phyloP scores from a whole-genome alignment of 1,284 basidiomycete genomes.

The Pyrrhoderma lamaoense region DNA sequence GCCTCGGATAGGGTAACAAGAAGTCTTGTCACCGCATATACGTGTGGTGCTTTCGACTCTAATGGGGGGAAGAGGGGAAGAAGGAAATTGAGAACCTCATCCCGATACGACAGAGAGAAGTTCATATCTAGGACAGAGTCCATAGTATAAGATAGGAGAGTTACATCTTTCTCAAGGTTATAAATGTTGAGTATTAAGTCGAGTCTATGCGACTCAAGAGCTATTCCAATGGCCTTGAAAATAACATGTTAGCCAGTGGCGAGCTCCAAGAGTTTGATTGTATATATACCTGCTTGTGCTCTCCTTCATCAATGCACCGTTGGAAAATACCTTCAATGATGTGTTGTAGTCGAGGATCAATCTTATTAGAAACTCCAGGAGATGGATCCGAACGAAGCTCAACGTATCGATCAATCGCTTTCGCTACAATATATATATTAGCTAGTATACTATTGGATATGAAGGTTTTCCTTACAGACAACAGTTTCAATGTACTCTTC shows the following conservation, averaged over 20 bases:
- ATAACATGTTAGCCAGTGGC: conserved; percentile 6
- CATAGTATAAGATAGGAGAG: conserved; percentile 83
- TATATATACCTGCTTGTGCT: conserved; percentile 75
- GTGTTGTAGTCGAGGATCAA: conserved; percentile 69
- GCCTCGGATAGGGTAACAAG: conserved; percentile 82
- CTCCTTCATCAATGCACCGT: conserved; percentile 78
- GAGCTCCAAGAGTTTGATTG: neutral
- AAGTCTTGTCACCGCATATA: conserved; percentile 75
- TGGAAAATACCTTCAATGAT: conserved; percentile 87
- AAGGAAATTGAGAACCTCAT: conserved; percentile 77
- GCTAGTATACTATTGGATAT: conserved; percentile 14
- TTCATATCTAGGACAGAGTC: conserved; percentile 81
- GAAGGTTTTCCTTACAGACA: conserved; percentile 57
- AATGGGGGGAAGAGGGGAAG: conserved; percentile 77
- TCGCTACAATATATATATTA: conserved; percentile 45
- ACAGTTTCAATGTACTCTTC: conserved; percentile 93
- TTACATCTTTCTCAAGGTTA: conserved; percentile 62
- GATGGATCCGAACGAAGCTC: conserved; percentile 46
- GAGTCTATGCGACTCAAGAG: conserved; percentile 80
- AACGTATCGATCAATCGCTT: conserved; percentile 91
- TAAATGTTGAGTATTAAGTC: conserved; percentile 80
- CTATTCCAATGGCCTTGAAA: conserved; percentile 87
- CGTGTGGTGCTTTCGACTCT: conserved; percentile 65
- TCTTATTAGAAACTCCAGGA: conserved; percentile 41
- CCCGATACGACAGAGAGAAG: conserved; percentile 74